These are phyloP conservation scores for Cryphonectria radicalis DNA, from an alignment of 2,329 filamentous ascomycete species.

Conservation along the genomic window DNA sequence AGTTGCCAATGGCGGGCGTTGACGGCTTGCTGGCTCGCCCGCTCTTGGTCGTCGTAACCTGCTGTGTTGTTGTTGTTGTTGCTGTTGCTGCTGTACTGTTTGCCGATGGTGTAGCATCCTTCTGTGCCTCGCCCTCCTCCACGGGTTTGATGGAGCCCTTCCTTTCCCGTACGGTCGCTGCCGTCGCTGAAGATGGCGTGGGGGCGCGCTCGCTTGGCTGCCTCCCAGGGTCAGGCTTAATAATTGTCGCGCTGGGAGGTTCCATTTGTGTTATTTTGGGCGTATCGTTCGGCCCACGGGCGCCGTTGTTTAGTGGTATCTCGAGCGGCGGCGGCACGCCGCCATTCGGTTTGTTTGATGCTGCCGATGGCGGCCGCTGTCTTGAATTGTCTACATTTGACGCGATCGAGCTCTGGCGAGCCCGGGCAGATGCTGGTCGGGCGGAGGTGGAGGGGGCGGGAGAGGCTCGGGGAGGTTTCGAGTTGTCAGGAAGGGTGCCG, in stretches of 20 bases:
- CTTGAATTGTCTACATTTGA: conserved; percentile 59
- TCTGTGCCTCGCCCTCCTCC: conserved; percentile 48
- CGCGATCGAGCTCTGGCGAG: conserved; percentile 75
- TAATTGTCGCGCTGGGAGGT: conserved; percentile 46
- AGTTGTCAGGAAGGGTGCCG: conserved; percentile 67
- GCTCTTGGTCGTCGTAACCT: conserved; percentile 50
- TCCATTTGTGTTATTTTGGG: conserved; percentile 49
- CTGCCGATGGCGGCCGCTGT: conserved; percentile 61
- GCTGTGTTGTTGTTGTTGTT: conserved; percentile 44
- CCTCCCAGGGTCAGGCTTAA: conserved; percentile 41
- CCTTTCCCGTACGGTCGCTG: conserved; percentile 35
- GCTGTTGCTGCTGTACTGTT: conserved; percentile 35
- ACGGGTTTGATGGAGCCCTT: conserved; percentile 44
- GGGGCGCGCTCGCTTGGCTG: conserved; percentile 25
- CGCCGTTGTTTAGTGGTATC: conserved; percentile 37
- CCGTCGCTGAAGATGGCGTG: conserved; percentile 31
- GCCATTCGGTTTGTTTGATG: conserved; percentile 65
- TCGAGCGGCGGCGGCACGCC: conserved; percentile 47
- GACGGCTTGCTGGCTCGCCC: conserved; percentile 70
- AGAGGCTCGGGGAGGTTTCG: conserved; percentile 56
- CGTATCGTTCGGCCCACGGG: conserved; percentile 46
- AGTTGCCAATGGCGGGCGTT: conserved; percentile 63
- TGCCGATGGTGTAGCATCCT: conserved; percentile 44
- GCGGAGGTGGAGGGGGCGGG: conserved; percentile 61
- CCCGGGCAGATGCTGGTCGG: conserved; percentile 70